Base-by-base conservation (phyloP, 176 grass and related monocot genomes). In the Musa beccarii region DNA sequence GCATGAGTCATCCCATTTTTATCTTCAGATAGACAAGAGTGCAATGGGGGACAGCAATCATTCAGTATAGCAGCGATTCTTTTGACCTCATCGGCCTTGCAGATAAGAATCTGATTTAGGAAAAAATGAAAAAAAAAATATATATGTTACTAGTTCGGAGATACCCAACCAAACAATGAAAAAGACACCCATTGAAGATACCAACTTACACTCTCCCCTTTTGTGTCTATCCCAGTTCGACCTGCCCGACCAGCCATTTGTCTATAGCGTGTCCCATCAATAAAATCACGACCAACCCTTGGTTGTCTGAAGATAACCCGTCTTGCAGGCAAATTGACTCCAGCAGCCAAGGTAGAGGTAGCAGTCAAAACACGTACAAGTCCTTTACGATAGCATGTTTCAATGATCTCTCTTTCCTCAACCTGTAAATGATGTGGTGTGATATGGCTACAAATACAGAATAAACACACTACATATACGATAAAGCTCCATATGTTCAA, bases 1-100 rank as follows among this genome's bases (percentile, higher is more conserved):
- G 93, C 89, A 86, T 97, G 93, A 86, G 84, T 97, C 93, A 97
- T 97, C 66, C 93, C 93, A 85, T 97, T 97, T 90, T 92, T 92
- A 81, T 90, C 87, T 83, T 97, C 93, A 50, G 93, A 97, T 51
- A 97, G 82, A 78, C 93, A 97, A 43, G 93, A 97, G 65, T 97
- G 85, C 84, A 93, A 87, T 57, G 88, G 87, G 73, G 86, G 72
- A 51, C 90, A 97, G 62, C 85, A 84, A 64, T 80, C 86, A 83
- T 83, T 97, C 76, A 97, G 51, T 77, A 97, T 90, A 80, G 79
- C 61, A 19, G 81, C 81, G 74, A 97, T 85, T 72, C 81, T 90
- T 83, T 93, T 97, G 59, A 89, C 79, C 79, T 97, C 93, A 82
- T 89, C 93, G 79, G 82, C 81, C 68, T 81, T 88, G 79, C 93